These are phyloP conservation scores for Aspergillus alliaceus DNA, from an alignment of 2,329 filamentous ascomycete species.

Conservation along the genomic window DNA sequence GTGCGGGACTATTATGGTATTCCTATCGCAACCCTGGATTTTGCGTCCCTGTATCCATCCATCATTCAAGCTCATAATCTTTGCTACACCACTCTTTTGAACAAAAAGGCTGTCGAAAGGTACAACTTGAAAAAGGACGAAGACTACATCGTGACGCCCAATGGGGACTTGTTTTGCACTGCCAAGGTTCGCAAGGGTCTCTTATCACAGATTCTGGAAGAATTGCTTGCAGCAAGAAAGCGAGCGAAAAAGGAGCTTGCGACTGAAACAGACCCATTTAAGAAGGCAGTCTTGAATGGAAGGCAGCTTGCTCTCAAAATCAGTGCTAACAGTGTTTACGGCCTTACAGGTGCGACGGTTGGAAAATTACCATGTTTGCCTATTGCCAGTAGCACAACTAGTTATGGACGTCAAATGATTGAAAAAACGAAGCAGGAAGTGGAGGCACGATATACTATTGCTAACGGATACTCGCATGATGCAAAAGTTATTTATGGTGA, in stretches of 20 bases:
- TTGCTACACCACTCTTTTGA: constrained; percentile 92
- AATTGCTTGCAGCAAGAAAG: constrained; percentile 87
- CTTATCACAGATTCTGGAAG: constrained; percentile 91
- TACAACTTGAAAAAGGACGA: constrained; percentile 79
- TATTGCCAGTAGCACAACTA: constrained; percentile 95
- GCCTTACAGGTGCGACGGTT: constrained; percentile 91
- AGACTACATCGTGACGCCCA: constrained; percentile 95
- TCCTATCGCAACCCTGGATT: constrained; percentile 95
- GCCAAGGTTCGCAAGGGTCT: constrained; percentile 85
- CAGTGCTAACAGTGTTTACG: constrained; percentile 97
- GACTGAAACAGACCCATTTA: constrained; percentile 89
- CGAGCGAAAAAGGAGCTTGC: constrained; percentile 89
- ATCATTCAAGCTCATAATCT: constrained; percentile 99
- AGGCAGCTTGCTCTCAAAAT: constrained; percentile 94
- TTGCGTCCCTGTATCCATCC: constrained; percentile 95
- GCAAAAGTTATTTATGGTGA: constrained; percentile 98
- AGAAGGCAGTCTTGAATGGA: constrained; percentile 96
- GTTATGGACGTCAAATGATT: constrained; percentile 98
- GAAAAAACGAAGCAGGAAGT: constrained; percentile 97
- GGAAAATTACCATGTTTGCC: constrained; percentile 93
- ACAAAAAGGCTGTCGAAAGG: constrained; percentile 73
- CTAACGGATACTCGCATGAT: constrained; percentile 91
- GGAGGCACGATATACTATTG: constrained; percentile 82
- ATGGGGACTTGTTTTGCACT: constrained; percentile 90
- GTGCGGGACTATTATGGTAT: constrained; percentile 91